Base-by-base conservation (phyloP, 257 asterid species). In the Ilex asprella region DNA sequence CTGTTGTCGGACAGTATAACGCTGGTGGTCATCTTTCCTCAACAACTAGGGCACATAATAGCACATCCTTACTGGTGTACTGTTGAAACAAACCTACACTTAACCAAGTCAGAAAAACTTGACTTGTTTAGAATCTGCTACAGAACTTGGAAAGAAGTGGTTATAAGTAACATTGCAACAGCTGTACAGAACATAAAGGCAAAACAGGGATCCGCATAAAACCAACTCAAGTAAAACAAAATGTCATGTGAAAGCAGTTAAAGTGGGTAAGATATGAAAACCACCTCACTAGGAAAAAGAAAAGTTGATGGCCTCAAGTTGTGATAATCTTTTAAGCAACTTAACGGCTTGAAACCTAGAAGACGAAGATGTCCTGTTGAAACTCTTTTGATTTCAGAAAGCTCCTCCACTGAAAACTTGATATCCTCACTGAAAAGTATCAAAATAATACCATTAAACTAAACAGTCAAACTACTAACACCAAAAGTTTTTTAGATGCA, bases 261-360 rank as follows among this genome's bases (percentile, higher is more conserved):
- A 46, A 12, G n/a, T 58, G 58, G 21, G n/a, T 55, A 63, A 58
- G 63, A 63, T 68, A 70, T 2, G 27, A 51, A 47, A 39, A 60
- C 47, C 61, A 91, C 98, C 96, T 92, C 96, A 63, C 94, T 83
- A 12, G 99, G 99, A 68, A 83, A 89, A 67, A 86, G 71, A 76
- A 92, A 89, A 71, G 97, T 86, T 51, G 99, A 82, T 62, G 99
- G 99, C 86, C 81, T 85, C 81, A 89, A 77, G 82, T 92, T 92
- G 82, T 92, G 89, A 75, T 86, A 86, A 67, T 85, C 91, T 76
- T 82, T 80, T 56, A 92, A 79, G 81, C 91, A 89, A 77, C 87
- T 82, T 70, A 92, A 73, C 14, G 96, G 89, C 85, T 92, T 92
- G 95, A 92, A 92, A 59, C 99, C 99, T 39, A 89, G 80, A 74